Evolutionary conservation across 2,329 filamentous ascomycete genomes (phyloP), one percentile per base, ranked within the genome.

Genomic region (Penicillium fuscoglaucum): DNA sequence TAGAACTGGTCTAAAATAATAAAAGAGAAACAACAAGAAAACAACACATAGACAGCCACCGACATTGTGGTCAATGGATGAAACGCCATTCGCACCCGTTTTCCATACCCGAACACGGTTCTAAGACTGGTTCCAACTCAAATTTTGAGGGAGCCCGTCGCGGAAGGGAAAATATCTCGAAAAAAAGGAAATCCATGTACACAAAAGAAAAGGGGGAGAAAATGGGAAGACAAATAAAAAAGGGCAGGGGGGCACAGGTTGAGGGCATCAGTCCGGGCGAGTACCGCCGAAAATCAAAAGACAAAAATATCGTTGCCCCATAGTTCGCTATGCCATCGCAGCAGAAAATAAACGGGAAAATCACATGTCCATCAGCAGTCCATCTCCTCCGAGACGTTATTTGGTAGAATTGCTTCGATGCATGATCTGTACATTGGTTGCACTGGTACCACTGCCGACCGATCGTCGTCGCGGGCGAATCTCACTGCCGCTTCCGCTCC

Each of bases 61-160:
- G 64, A 72, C 66, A 67, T 66, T 57, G 65, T 61, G 57, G 62
- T 66, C 68, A 67, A 69, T 61, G 60, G 60, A 73, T 67, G 65
- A 71, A 76, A 77, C 74, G 74, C 74, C 74, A 71, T 73, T 72
- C 71, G 66, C 73, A 74, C 72, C 73, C 66, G 67, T 76, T 77
- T 76, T 74, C 73, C 73, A 72, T 70, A 73, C 71, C 74, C 73
- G 70, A 75, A 74, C 72, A 74, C 68, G 72, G 68, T 74, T 77
- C 74, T 76, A 75, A 72, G 70, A 72, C 64, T 60, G 52, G 54
- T 66, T 72, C 68, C 71, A 74, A 72, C 68, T 72, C 62, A 68
- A 67, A 72, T 64, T 61, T 63, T 52, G 61, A 63, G 61, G 61
- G 61, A 67, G 65, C 63, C 65, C 60, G 64, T 56, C 65, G 65